Conservation (phyloP, 2,329 filamentous ascomycete genomes). For the Aspergillus ochraceoroseus region DNA sequence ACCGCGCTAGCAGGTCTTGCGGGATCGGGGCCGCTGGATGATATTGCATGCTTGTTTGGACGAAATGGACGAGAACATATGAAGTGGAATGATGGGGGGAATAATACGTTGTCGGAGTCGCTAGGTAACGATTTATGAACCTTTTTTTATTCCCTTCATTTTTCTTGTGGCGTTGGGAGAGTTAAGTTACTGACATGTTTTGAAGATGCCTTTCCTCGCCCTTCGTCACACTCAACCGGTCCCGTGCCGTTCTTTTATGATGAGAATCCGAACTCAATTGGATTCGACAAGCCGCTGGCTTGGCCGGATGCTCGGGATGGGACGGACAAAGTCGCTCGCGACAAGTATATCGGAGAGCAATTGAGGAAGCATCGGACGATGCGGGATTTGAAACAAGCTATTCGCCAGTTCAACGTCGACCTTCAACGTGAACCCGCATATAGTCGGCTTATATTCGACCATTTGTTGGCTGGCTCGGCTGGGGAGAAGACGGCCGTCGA, state of each 20-base stretch:
- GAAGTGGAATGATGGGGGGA: constrained; percentile 32
- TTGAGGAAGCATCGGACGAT: constrained; percentile 23
- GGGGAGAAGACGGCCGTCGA: constrained; percentile 13
- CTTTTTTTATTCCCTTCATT: too few relatives aligned
- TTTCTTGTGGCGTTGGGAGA: too few relatives aligned
- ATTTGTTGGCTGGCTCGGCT: constrained; percentile 24
- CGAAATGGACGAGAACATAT: constrained; percentile 38
- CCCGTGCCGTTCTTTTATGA: constrained; percentile 22
- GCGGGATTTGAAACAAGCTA: constrained; percentile 28
- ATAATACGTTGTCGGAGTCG: constrained; percentile 18
- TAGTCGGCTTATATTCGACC: constrained; percentile 35
- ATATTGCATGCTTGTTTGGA: constrained; percentile 42
- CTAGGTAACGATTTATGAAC: constrained; percentile 30
- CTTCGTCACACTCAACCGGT: constrained; percentile 19
- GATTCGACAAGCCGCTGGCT: constrained; percentile 3
- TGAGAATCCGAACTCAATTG: constrained; percentile 17
- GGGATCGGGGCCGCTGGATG: constrained; percentile 28
- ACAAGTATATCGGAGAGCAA: constrained; percentile 18
- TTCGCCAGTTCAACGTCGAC: constrained; percentile 30
- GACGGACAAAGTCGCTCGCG: constrained; percentile 4
- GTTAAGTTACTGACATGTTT: background rate
- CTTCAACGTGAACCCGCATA: constrained; percentile 33
- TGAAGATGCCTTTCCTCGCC: constrained; percentile 15
- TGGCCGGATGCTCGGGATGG: constrained; percentile 1
- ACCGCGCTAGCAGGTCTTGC: constrained; percentile 43